Evolutionary conservation across 2,329 filamentous ascomycete species (phyloP).

Genomic region (Monosporascus sp.): DNA sequence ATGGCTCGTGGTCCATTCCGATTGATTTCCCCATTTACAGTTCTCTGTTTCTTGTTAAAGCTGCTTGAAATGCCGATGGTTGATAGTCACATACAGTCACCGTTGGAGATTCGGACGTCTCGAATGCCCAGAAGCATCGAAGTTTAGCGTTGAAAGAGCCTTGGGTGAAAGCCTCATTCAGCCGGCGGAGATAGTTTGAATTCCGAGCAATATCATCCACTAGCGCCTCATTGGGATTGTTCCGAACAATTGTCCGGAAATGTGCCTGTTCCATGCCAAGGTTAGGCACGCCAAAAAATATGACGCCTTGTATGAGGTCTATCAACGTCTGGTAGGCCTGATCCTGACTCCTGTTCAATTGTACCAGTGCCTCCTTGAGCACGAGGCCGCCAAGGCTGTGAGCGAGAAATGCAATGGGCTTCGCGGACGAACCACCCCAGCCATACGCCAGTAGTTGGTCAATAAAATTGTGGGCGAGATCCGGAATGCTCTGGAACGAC

Average conservation of each 20-base stretch:
- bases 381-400: constrained; percentile 24
- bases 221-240: constrained; percentile 3
- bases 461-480: constrained; percentile 14
- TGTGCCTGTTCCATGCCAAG: constrained; percentile 6
- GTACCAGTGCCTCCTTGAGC: constrained; percentile 16
- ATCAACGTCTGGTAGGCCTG: neutral
- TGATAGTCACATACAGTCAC: constrained; percentile 1
- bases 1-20: constrained; percentile 3
- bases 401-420: constrained; percentile 19
- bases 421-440: constrained; percentile 9
- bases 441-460: constrained; percentile 10
- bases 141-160: neutral
- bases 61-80: neutral
- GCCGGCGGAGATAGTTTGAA: constrained; percentile 4
- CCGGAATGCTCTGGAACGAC: constrained; percentile 17
- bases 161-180: constrained; percentile 1
- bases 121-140: constrained; percentile 8
- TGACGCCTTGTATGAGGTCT: neutral
- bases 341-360: constrained; percentile 5
- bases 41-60: constrained; percentile 1
- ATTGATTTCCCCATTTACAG: neutral
- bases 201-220: constrained; percentile 4
- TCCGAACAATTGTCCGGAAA: constrained; percentile 1
- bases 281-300: constrained; percentile 11
- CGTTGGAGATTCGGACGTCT: constrained; percentile 8